Base-by-base conservation (phyloP, 2,329 filamentous ascomycete species). In the Aciculosporium take region DNA sequence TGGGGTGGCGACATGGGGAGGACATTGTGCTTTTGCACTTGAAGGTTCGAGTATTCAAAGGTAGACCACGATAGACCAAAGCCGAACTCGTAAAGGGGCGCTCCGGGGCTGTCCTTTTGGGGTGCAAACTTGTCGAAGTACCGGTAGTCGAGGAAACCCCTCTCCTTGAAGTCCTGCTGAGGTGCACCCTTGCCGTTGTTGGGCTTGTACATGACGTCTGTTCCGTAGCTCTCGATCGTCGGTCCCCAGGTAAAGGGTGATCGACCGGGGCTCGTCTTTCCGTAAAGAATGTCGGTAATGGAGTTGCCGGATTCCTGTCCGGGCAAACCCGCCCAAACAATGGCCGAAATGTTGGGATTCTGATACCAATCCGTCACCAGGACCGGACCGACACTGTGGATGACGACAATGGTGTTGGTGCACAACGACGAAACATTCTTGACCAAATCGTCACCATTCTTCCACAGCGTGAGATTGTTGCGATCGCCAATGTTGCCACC, bases 401-500 rank as follows among this genome's bases (percentile, higher is more conserved):
- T 81, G 43, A 95, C 76, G 13, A 96, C 84, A 45, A 96, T 81
- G 10, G 87, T 94, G 70, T 95, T 94, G 65, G 81, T 78, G 68
- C 81, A 88, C 46, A 77, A 57, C 7, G 77, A 69, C 1, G 85
- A 79, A 9, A 94, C 84, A 37, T 82, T 86, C 61, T 82, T 73
- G 62, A 96, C 83, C 42, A 96, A 64, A 1, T 72, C 69, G 40
- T 96, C 86, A 31, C 85, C 88, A 44, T 79, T 72, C 45, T 80
- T 71, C 89, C 89, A 96, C 0, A 94, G 68, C 0, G 87, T 94
- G 29, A 98, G 69, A 63, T 98, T 95, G 54, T 88, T 87, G 40
- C 91, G 81, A 59, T 96, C 89, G 44, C 91, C 91, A 45, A 71
- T 67, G 57, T 95, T 95, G 41, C 76, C 81, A 47, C 88, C 89